Evolutionary conservation across 116 monocot species (phyloP).

Genomic region (Iris pallida): DNA sequence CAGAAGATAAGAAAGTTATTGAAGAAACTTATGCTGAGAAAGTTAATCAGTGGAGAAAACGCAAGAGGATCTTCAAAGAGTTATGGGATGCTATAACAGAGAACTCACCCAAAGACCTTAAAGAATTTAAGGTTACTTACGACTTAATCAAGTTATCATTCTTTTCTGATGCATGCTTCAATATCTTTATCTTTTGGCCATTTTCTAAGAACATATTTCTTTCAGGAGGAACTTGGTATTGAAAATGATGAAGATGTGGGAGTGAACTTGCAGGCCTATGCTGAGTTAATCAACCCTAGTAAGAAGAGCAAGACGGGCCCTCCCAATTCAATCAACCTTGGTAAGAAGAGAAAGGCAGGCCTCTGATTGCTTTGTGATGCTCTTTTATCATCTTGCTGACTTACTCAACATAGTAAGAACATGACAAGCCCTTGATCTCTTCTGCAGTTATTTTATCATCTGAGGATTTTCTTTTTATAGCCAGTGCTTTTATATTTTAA

Average conservation of each 20-base stretch:
- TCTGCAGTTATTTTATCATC: too few relatives aligned
- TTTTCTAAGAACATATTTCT: slow-evolving; percentile 2
- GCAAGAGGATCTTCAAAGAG: slow-evolving; percentile 90
- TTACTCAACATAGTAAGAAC: not conserved
- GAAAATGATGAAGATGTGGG: slow-evolving; percentile 96
- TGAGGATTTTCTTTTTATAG: not conserved
- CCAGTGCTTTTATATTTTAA: not conserved
- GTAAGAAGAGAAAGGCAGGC: not conserved
- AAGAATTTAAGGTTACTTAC: slow-evolving; percentile 62
- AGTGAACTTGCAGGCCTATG: slow-evolving; percentile 53
- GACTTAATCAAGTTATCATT: slow-evolving; percentile 8
- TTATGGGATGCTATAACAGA: slow-evolving; percentile 90
- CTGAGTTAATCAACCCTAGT: slow-evolving; percentile 37
- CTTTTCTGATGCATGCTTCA: not conserved
- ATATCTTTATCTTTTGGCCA: not conserved
- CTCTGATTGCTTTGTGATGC: not conserved
- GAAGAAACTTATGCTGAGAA: slow-evolving; percentile 65
- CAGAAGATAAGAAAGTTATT: slow-evolving; percentile 77
- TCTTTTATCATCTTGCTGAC: not conserved
- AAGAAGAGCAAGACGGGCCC: slow-evolving; percentile 34
- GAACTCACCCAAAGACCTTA: slow-evolving; percentile 72
- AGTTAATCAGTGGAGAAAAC: slow-evolving; percentile 82
- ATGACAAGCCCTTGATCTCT: too few relatives aligned
- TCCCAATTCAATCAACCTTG: not conserved
- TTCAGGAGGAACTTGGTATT: slow-evolving; percentile 88